phyloP scores from a whole-genome alignment of 2,329 filamentous ascomycete genomes.

The Grosmannia clavigera region DNA sequence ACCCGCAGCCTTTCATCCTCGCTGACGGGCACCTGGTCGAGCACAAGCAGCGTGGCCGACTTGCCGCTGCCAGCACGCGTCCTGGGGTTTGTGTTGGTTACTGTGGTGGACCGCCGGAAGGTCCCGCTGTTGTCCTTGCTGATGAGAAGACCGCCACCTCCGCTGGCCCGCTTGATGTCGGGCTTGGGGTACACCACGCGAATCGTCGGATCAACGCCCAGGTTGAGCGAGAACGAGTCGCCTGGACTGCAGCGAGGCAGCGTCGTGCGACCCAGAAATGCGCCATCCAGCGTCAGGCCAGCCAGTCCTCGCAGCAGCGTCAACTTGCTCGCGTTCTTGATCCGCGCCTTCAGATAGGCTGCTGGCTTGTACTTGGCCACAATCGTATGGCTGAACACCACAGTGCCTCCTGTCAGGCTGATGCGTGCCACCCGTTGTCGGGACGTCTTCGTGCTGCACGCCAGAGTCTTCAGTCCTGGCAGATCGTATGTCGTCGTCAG shows the following conservation, averaged over 20 bases:
- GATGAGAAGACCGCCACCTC: constrained; percentile 34
- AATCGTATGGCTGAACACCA: constrained; percentile 43
- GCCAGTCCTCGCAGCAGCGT: constrained; percentile 42
- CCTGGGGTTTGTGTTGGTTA: constrained; percentile 30
- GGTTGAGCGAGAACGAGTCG: constrained; percentile 37
- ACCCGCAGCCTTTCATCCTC: constrained; percentile 46
- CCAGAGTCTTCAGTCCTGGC: constrained; percentile 42
- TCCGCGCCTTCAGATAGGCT: constrained; percentile 45
- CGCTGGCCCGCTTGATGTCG: constrained; percentile 36
- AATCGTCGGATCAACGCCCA: constrained; percentile 50
- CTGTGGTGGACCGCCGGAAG: constrained; percentile 34
- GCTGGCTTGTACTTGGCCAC: constrained; percentile 48
- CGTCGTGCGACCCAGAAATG: constrained; percentile 44
- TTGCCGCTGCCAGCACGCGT: constrained; percentile 21
- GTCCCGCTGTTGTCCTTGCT: constrained; percentile 37
- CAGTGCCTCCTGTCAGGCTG: constrained; percentile 20
- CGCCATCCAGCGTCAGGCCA: constrained; percentile 50
- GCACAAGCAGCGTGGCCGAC: constrained; percentile 34
- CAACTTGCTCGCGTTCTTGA: constrained; percentile 43
- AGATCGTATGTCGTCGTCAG: constrained; percentile 50
- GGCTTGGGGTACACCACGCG: constrained; percentile 43
- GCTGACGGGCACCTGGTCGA: constrained; percentile 50
- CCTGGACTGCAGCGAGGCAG: constrained; percentile 44
- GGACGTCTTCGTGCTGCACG: constrained; percentile 34
- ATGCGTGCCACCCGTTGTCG: constrained; percentile 50